phyloP scores from a whole-genome alignment of 495 filamentous ascomycete species.

The Lindgomyces ingoldianus region DNA sequence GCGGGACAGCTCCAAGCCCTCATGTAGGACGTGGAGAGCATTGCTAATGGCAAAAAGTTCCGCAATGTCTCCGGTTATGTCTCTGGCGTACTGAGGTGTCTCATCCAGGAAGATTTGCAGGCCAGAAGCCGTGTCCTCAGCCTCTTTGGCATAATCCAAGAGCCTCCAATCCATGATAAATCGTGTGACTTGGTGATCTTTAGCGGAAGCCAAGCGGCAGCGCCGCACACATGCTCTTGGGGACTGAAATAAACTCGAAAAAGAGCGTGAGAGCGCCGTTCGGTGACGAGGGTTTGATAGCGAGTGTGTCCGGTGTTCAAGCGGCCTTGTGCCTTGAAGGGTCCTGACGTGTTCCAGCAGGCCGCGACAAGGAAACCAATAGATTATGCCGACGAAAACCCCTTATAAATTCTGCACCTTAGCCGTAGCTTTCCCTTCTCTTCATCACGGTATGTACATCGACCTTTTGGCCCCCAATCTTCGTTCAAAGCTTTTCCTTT shows the following conservation, averaged over 20 bases:
- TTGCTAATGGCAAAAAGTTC: conserved; percentile 58
- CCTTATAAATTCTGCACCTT: conserved; percentile 33
- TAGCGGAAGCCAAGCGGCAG: conserved; percentile 9
- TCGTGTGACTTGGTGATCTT: conserved; percentile 26
- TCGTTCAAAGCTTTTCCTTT: conserved; percentile 1
- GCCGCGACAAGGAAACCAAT: conserved; percentile 30
- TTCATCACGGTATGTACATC: background rate
- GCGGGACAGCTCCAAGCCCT: conserved; percentile 42
- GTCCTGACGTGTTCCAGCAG: conserved; percentile 39
- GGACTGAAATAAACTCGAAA: background rate
- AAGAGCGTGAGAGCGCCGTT: conserved; percentile 1
- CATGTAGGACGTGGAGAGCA: conserved; percentile 52
- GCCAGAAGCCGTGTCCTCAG: conserved; percentile 57
- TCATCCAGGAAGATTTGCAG: conserved; percentile 54
- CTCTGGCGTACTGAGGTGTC: conserved; percentile 55
- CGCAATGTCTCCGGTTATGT: conserved; percentile 57
- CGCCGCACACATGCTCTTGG: conserved; percentile 20
- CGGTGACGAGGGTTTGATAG: conserved; percentile 21
- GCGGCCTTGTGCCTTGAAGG: conserved; percentile 8
- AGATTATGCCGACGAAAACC: conserved; percentile 36
- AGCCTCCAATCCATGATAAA: conserved; percentile 49
- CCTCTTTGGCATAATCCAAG: conserved; percentile 52
- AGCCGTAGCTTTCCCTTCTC: conserved; percentile 18
- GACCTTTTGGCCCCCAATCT: conserved; percentile 25
- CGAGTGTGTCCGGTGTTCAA: conserved; percentile 22